Conservation (phyloP, 2,329 filamentous ascomycete genomes). For the Neoscytalidium dimidiatum region DNA sequence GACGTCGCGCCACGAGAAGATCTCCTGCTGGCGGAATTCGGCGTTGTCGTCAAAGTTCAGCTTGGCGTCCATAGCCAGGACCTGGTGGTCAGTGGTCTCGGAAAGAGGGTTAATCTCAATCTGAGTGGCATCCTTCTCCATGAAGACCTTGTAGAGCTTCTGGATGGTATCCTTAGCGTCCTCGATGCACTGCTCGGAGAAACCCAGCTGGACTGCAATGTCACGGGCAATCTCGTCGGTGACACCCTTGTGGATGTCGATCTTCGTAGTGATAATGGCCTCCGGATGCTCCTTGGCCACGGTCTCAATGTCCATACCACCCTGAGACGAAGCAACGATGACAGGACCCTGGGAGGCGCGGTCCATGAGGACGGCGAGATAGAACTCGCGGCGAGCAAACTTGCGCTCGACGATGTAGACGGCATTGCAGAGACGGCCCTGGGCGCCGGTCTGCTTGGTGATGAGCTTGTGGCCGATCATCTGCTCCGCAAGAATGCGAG, state of each 20-base stretch:
- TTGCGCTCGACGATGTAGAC: slow-evolving; percentile 99
- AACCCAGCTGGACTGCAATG: slow-evolving; percentile 90
- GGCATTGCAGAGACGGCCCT: slow-evolving; percentile 89
- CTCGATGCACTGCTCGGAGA: slow-evolving; percentile 96
- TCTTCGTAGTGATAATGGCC: slow-evolving; percentile 89
- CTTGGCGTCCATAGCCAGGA: slow-evolving; percentile 99
- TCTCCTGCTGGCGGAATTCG: slow-evolving; percentile 95
- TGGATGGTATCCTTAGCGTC: slow-evolving; percentile 95
- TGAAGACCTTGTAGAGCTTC: slow-evolving; percentile 98
- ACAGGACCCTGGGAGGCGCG: slow-evolving; percentile 86
- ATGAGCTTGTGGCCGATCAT: slow-evolving; percentile 99
- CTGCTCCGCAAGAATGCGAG: slow-evolving; percentile 96
- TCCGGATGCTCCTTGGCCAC: slow-evolving; percentile 98
- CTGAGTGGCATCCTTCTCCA: slow-evolving; percentile 97
- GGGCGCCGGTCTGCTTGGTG: slow-evolving; percentile 97
- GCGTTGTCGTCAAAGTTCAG: slow-evolving; percentile 99
- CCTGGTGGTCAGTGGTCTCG: slow-evolving; percentile 97
- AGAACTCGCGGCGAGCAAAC: slow-evolving; percentile 98
- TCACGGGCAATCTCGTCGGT: slow-evolving; percentile 91
- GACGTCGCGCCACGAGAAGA: slow-evolving; percentile 91
- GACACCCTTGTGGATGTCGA: slow-evolving; percentile 92
- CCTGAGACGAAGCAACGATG: slow-evolving; percentile 96
- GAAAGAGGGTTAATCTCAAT: slow-evolving; percentile 99
- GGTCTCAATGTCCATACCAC: slow-evolving; percentile 98
- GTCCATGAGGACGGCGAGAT: slow-evolving; percentile 98